Evolutionary conservation across 441 rosid species (phyloP).

Genomic region (Bocquillonia castaneifolia): DNA sequence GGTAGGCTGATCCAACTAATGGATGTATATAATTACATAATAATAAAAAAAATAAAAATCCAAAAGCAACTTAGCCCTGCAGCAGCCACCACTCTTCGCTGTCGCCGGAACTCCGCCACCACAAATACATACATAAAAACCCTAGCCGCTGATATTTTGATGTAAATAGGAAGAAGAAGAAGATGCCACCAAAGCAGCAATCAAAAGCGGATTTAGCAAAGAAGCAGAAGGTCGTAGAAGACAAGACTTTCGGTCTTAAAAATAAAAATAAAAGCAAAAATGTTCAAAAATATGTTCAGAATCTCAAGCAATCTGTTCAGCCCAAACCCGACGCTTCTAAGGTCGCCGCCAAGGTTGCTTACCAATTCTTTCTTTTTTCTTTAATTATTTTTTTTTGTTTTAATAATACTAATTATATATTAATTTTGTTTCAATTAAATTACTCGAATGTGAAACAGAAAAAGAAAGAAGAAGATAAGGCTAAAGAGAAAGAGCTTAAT

Average conservation of each 20-base stretch:
- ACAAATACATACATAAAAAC: no score
- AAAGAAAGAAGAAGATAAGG: slow-evolving; percentile 91
- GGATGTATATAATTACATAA: no score
- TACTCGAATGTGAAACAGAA: slow-evolving; percentile 37
- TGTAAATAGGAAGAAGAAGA: slow-evolving; percentile 13
- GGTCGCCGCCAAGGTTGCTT: slow-evolving; percentile 61
- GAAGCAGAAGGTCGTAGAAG: slow-evolving; percentile 92
- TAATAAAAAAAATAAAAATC: no score
- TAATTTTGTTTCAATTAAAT: not conserved
- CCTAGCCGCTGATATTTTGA: no score
- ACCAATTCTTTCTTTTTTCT: not conserved
- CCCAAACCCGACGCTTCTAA: slow-evolving; percentile 64
- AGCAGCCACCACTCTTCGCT: no score
- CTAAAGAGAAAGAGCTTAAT: slow-evolving; percentile 79
- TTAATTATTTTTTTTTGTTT: not conserved
- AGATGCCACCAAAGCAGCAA: slow-evolving; percentile 89
- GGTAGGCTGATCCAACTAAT: no score
- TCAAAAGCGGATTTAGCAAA: slow-evolving; percentile 79
- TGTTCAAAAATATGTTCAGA: slow-evolving; percentile 90
- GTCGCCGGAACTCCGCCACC: no score
- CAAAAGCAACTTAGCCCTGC: no score
- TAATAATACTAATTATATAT: not conserved
- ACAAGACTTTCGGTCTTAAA: slow-evolving; percentile 91
- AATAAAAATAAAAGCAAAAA: slow-evolving; percentile 94
- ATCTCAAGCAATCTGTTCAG: slow-evolving; percentile 72